A percentile compares a stretch with the other conserved stretches of the same genome.
phyloP scores from a whole-genome alignment of 2,329 filamentous ascomycete species.

The Sporothrix pseudoabietina region DNA sequence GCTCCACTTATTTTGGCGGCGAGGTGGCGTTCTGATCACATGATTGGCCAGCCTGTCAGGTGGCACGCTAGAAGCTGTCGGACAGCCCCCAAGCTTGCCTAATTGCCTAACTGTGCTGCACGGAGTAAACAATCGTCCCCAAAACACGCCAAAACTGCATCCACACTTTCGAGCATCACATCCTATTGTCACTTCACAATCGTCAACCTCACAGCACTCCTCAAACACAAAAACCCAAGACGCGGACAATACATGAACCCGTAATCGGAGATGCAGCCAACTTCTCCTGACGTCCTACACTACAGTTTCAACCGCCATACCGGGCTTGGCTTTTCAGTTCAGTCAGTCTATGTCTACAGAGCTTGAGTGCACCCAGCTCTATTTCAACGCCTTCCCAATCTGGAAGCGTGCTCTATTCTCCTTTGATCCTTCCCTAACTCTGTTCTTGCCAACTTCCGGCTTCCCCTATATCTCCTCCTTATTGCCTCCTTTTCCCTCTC shows the following conservation, averaged over 20 bases:
- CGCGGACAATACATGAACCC: not conserved
- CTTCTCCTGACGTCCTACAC: not conserved
- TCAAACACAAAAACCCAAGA: not conserved
- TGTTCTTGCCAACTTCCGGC: no score
- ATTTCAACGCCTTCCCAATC: slow-evolving; percentile 2
- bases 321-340: not conserved
- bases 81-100: not conserved
- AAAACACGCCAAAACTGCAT: not conserved
- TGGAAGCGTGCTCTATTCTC: not conserved
- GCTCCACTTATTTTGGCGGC: not conserved
- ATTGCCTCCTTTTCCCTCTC: not conserved
- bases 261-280: not conserved
- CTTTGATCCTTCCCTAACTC: not conserved
- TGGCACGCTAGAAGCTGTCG: not conserved
- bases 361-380: not conserved
- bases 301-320: not conserved
- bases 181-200: not conserved
- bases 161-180: not conserved
- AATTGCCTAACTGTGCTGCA: not conserved
- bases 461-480: not conserved
- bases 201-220: not conserved
- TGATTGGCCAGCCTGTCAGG: not conserved
- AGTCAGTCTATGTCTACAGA: not conserved
- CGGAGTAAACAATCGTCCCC: not conserved
- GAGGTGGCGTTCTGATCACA: not conserved